Percentiles rank a stretch among this genome's conserved stretches.
Evolutionary conservation across 2,329 filamentous ascomycete species (phyloP).

Genomic region (Exophiala xenobiotica): DNA sequence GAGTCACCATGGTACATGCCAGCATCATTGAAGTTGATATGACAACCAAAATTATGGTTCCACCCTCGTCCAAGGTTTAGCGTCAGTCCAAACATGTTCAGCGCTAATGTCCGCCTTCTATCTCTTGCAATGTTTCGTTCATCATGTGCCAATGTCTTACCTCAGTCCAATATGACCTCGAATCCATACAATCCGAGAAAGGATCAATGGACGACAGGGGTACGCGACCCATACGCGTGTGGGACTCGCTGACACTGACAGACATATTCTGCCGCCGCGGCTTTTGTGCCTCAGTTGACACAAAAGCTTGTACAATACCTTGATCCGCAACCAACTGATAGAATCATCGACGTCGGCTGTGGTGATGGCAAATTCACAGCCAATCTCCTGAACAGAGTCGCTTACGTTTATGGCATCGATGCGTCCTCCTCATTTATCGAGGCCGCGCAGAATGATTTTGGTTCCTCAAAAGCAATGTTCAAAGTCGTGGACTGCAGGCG

Average conservation of each 20-base stretch:
- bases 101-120: no score
- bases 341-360: constrained; percentile 63
- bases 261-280: constrained; percentile 58
- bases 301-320: constrained; percentile 60
- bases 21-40: no score
- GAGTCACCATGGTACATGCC: no score
- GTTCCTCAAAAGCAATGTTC: constrained; percentile 27
- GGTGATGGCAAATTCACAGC: constrained; percentile 62
- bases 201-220: background rate
- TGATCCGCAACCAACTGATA: constrained; percentile 57
- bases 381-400: constrained; percentile 52
- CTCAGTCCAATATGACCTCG: constrained; percentile 2
- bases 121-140: no score
- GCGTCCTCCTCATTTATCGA: constrained; percentile 60
- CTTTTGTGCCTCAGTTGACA: constrained; percentile 64
- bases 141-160: no score
- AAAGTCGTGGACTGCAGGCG: constrained; percentile 38
- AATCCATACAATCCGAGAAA: background rate
- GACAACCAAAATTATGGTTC: no score
- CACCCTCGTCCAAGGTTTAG: no score
- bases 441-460: constrained; percentile 49
- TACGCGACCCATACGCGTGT: background rate
- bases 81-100: no score
- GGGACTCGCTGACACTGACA: background rate
- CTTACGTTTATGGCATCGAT: constrained; percentile 59